phyloP scores from a whole-genome alignment of 805 yeast genomes.

The Candida mattraensis region DNA sequence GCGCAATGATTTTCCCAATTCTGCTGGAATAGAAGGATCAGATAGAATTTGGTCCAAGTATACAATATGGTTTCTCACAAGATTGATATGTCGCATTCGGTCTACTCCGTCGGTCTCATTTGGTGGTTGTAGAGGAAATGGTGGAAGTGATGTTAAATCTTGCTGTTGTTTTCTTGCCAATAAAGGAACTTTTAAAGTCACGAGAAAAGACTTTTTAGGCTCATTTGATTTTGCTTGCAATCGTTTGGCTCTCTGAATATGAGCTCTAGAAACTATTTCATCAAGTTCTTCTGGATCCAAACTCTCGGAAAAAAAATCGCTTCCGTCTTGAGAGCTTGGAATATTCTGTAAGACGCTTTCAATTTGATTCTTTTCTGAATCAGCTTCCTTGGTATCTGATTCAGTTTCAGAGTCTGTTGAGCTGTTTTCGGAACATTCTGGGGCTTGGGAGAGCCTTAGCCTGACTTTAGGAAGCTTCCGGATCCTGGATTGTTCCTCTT shows the following conservation, averaged over 20 bases:
- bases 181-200: slow-evolving; percentile 14
- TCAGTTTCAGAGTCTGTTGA: no score
- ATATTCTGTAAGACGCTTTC: not conserved
- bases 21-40: slow-evolving; percentile 13
- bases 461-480: no score
- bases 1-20: slow-evolving; percentile 8
- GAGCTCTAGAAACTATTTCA: slow-evolving; percentile 17
- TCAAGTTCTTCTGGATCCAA: slow-evolving; percentile 16
- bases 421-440: no score
- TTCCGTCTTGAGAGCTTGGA: slow-evolving; percentile 1
- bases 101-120: not conserved
- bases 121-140: not conserved
- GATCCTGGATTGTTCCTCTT: no score
- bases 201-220: slow-evolving; percentile 5
- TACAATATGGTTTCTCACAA: slow-evolving; percentile 9
- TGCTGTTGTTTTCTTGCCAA: no score
- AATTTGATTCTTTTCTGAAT: no score
- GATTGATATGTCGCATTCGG: slow-evolving; percentile 3
- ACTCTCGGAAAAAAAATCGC: slow-evolving; percentile 12
- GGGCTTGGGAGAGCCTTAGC: no score
- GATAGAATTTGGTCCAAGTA: slow-evolving; percentile 8
- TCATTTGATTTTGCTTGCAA: not conserved
- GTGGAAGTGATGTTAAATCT: no score
- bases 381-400: no score
- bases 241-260: slow-evolving; percentile 9